phyloP scores from a whole-genome alignment of 768 basidiomycete genomes.

The Calocera cornea region DNA sequence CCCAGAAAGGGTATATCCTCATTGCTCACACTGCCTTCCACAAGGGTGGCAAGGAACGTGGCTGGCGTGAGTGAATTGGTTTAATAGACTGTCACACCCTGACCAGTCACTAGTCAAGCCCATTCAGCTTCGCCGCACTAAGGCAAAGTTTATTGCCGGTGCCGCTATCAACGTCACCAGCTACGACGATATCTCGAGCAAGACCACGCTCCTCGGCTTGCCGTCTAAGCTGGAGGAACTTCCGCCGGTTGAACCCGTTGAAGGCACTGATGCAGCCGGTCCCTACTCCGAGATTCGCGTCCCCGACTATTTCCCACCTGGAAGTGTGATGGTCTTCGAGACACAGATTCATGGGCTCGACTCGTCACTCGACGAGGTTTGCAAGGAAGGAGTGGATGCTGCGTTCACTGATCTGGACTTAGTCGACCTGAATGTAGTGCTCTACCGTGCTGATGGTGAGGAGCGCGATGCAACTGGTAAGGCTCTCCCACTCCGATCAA shows the following conservation, averaged over 20 bases:
- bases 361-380: conserved; percentile 54
- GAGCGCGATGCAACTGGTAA: conserved; percentile 70
- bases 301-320: conserved; percentile 88
- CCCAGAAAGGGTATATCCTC: conserved; percentile 84
- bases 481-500: not conserved
- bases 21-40: conserved; percentile 85
- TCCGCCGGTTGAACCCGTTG: conserved; percentile 40
- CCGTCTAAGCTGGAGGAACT: conserved; percentile 56
- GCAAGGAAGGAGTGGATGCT: conserved; percentile 52
- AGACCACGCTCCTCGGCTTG: conserved; percentile 52
- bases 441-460: conserved; percentile 83
- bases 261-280: conserved; percentile 51
- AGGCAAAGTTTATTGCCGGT: conserved; percentile 69
- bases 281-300: conserved; percentile 66
- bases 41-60: conserved; percentile 69
- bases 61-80: conserved; percentile 44
- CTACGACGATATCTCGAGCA: conserved; percentile 39
- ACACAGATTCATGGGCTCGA: conserved; percentile 71
- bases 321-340: conserved; percentile 84
- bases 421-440: conserved; percentile 74
- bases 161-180: conserved; percentile 56
- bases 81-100: not conserved
- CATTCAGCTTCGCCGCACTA: conserved; percentile 67
- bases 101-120: conserved; percentile 46
- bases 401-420: conserved; percentile 63